Conservation (phyloP, 139 green algal genomes). For the Tetraselmis chui region DNA sequence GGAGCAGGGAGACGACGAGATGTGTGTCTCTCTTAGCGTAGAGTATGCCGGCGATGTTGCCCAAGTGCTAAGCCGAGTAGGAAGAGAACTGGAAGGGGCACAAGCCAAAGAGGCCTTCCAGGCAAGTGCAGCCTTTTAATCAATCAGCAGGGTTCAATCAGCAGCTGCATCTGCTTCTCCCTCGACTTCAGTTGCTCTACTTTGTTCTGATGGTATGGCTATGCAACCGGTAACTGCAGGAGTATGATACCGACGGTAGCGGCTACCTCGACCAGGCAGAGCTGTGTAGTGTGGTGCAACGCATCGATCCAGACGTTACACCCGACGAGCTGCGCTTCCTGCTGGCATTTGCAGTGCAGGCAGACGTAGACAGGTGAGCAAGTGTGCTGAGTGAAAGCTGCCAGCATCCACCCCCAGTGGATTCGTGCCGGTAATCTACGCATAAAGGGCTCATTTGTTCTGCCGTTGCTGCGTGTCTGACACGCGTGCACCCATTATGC, state of each 20-base stretch:
- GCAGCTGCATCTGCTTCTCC: too few relatives aligned
- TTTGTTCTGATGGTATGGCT: too few relatives aligned
- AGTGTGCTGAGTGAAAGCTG: too few relatives aligned
- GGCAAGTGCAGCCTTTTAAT: too few relatives aligned
- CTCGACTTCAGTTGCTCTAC: too few relatives aligned
- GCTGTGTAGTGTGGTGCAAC: background rate
- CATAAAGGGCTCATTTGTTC: too few relatives aligned
- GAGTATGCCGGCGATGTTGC: background rate
- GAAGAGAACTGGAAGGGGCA: background rate
- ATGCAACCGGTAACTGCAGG: background rate
- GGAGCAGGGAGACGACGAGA: background rate
- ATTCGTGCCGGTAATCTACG: background rate
- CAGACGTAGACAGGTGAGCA: background rate
- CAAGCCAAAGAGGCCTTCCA: background rate
- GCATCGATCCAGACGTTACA: background rate
- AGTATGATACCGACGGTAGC: background rate
- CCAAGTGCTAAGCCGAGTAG: background rate
- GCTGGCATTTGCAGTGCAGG: background rate
- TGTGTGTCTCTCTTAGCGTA: background rate
- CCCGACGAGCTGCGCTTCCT: background rate
- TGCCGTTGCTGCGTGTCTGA: too few relatives aligned
- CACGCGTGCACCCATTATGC: background rate
- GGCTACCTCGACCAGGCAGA: background rate
- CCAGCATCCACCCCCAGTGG: background rate
- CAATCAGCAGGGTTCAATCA: too few relatives aligned